These are phyloP conservation scores for Pseudogymnoascus pannorum DNA, from an alignment of 2,329 filamentous ascomycete genomes.

Conservation along the genomic window DNA sequence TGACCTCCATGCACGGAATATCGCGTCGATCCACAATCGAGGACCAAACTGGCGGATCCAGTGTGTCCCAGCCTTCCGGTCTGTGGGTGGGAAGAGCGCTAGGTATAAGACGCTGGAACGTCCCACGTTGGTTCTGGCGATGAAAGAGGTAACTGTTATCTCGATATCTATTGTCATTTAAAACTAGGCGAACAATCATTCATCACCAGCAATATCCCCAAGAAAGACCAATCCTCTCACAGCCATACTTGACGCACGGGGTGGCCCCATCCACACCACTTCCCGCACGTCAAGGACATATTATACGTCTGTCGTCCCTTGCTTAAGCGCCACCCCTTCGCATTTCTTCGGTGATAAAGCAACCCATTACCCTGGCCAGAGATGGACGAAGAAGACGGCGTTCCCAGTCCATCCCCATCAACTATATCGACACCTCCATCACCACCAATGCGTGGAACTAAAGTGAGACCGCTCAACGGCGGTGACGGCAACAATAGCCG, in stretches of 20 bases:
- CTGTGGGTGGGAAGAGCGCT: neutral
- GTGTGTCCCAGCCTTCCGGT: slow-evolving; percentile 1
- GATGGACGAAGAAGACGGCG: neutral
- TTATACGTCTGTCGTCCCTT: neutral
- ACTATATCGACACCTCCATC: neutral
- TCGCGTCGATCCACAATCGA: neutral
- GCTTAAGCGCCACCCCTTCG: neutral
- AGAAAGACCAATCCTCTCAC: neutral
- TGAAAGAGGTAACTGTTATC: neutral
- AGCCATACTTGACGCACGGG: neutral
- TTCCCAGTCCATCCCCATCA: neutral
- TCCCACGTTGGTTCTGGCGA: neutral
- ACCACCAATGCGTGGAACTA: neutral
- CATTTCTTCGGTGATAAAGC: slow-evolving; percentile 1
- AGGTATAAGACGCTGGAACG: neutral
- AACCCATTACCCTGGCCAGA: neutral
- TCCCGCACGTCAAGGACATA: neutral
- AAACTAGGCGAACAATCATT: neutral
- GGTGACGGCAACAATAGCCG: neutral
- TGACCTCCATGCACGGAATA: neutral
- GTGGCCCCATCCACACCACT: neutral
- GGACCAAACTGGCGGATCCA: slow-evolving; percentile 3
- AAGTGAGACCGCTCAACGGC: neutral
- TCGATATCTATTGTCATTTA: neutral
- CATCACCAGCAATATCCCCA: neutral